Evolutionary conservation across 495 filamentous ascomycete species (phyloP).

Genomic region (Friedmanniomyces simplex): DNA sequence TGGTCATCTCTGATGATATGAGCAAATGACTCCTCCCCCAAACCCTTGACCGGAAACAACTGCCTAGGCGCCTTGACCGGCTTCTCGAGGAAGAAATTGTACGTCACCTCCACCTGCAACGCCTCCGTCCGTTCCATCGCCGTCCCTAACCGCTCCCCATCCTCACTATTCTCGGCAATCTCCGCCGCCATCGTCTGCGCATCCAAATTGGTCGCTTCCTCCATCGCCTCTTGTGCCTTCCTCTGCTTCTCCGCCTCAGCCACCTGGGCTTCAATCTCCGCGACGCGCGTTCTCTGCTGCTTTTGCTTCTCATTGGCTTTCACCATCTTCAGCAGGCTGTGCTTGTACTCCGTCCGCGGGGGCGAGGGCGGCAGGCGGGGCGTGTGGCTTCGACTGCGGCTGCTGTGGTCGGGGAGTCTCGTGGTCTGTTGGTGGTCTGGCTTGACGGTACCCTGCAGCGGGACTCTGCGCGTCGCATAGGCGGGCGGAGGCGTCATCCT

Average conservation of each 20-base stretch:
- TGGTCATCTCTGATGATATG: slow-evolving; percentile 2
- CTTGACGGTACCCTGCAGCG: not conserved
- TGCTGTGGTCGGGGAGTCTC: slow-evolving; percentile 5
- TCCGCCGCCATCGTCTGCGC: not conserved
- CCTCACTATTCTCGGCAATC: slow-evolving; percentile 13
- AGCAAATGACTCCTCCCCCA: slow-evolving; percentile 8
- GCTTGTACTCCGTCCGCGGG: slow-evolving; percentile 11
- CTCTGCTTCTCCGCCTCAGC: slow-evolving; percentile 1
- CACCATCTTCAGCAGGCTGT: slow-evolving; percentile 14
- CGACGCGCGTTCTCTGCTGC: slow-evolving; percentile 1
- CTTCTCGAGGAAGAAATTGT: slow-evolving; percentile 10
- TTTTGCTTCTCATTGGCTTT: slow-evolving; percentile 9
- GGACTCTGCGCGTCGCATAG: not conserved
- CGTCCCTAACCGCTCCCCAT: slow-evolving; percentile 14
- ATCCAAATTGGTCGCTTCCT: not conserved
- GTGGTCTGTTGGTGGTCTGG: slow-evolving; percentile 1
- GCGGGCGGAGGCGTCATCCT: slow-evolving; percentile 10
- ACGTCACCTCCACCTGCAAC: slow-evolving; percentile 9
- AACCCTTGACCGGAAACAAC: slow-evolving; percentile 6
- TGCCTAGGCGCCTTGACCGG: not conserved
- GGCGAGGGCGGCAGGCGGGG: not conserved
- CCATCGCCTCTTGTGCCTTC: not conserved
- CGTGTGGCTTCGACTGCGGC: not conserved
- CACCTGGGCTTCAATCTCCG: slow-evolving; percentile 5
- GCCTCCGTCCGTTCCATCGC: slow-evolving; percentile 22